Conservation (phyloP, 2,329 filamentous ascomycete genomes). For the Aureobasidium sp. region DNA sequence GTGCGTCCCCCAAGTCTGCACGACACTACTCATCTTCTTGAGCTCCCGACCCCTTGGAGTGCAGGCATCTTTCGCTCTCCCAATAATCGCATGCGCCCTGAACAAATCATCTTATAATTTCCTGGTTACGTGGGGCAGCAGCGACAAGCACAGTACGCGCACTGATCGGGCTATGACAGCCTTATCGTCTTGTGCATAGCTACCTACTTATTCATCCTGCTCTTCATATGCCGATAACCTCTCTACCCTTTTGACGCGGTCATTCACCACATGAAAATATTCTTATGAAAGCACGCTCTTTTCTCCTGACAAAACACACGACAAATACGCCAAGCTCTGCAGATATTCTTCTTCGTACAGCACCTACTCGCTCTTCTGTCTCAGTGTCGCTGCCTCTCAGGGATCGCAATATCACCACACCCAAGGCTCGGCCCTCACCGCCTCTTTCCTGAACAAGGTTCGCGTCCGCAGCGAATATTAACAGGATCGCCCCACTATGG, state of each 20-base stretch:
- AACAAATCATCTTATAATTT: not conserved
- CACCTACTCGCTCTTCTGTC: not conserved
- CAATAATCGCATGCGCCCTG: not conserved
- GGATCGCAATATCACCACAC: not conserved
- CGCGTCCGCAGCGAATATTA: slow-evolving; percentile 1
- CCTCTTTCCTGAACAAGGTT: slow-evolving; percentile 3
- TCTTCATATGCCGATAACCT: slow-evolving; percentile 8
- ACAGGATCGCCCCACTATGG: slow-evolving; percentile 2
- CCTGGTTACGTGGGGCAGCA: slow-evolving; percentile 11
- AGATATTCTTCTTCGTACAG: not conserved
- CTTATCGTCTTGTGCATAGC: slow-evolving; percentile 6
- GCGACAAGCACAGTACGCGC: not conserved
- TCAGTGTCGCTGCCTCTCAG: not conserved
- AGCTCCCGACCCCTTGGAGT: slow-evolving; percentile 1
- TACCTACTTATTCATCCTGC: slow-evolving; percentile 7
- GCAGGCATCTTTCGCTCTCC: not conserved
- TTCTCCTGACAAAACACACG: not conserved
- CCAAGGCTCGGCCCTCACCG: not conserved
- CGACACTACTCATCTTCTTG: not conserved
- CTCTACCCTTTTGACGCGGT: slow-evolving; percentile 9
- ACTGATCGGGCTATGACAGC: slow-evolving; percentile 1
- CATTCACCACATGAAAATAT: not conserved
- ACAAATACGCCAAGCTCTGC: not conserved
- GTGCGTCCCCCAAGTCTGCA: not conserved
- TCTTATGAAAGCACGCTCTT: slow-evolving; percentile 14